Conservation (phyloP, 305 asterid genomes). For the Coffea humblotiana region DNA sequence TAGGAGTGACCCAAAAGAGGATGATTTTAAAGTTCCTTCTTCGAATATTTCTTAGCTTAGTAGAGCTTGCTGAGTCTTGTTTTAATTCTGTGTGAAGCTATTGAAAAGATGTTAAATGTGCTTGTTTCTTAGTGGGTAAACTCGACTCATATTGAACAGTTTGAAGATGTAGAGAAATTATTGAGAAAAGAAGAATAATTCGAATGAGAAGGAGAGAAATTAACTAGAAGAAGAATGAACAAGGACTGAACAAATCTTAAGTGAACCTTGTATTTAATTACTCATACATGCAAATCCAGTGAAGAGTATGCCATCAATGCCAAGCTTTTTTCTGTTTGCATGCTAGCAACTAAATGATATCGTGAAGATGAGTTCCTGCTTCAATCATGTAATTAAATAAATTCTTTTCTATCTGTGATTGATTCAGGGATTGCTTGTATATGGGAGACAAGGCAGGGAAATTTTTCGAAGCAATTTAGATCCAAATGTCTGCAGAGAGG, state of each 20-base stretch:
- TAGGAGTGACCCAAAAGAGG: not conserved
- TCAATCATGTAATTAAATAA: conserved; percentile 17
- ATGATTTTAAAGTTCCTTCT: not conserved
- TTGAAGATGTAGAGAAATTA: not conserved
- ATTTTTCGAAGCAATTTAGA: conserved; percentile 79
- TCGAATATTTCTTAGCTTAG: not conserved
- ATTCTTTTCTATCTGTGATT: conserved; percentile 20
- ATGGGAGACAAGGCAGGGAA: conserved; percentile 92
- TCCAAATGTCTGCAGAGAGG: conserved; percentile 76
- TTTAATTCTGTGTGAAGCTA: not conserved
- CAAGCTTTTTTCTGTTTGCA: not conserved
- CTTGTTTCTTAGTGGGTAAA: not conserved
- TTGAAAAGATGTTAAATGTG: not conserved
- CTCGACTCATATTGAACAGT: not conserved
- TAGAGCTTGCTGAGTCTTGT: not conserved
- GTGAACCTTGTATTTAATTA: not conserved
- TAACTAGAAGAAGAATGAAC: not conserved
- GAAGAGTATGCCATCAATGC: not conserved
- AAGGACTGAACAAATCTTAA: not conserved
- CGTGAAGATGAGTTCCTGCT: not conserved
- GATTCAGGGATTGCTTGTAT: conserved; percentile 91
- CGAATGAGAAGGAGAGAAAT: not conserved
- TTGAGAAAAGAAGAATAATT: not conserved
- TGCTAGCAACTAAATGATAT: not conserved
- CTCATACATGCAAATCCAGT: not conserved